These are phyloP conservation scores for Trichoderma asperellum DNA, from an alignment of 2,329 filamentous ascomycete species.

Conservation along the genomic window DNA sequence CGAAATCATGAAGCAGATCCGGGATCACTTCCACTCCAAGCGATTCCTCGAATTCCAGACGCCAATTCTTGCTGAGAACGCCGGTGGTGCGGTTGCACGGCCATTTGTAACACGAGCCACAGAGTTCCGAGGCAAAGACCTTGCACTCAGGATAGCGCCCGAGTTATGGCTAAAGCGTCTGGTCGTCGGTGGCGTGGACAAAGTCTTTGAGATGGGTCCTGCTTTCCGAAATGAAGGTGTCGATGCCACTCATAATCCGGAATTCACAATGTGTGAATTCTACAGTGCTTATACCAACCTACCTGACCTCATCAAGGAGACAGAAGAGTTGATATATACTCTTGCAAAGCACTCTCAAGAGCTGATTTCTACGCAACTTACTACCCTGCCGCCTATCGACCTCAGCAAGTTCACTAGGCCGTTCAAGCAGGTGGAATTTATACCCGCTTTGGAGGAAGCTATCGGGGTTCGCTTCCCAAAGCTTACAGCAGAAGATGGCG, in stretches of 20 bases:
- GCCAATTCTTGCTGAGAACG: conserved; percentile 79
- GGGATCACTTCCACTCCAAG: conserved; percentile 70
- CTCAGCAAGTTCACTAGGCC: conserved; percentile 54
- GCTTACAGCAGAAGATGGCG: conserved; percentile 54
- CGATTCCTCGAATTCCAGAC: conserved; percentile 89
- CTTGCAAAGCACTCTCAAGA: conserved; percentile 58
- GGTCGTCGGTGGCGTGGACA: conserved; percentile 84
- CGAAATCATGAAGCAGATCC: conserved; percentile 72
- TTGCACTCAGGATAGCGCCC: conserved; percentile 86
- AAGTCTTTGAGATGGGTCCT: conserved; percentile 90
- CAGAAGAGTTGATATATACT: conserved; percentile 69
- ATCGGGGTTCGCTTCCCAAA: conserved; percentile 70
- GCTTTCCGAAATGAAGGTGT: conserved; percentile 93
- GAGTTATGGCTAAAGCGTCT: conserved; percentile 95
- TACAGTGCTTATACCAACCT: conserved; percentile 86
- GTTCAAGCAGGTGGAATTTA: conserved; percentile 76
- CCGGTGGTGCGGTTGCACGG: conserved; percentile 84
- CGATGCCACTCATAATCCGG: conserved; percentile 91
- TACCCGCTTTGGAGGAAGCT: conserved; percentile 73
- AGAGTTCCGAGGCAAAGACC: conserved; percentile 70
- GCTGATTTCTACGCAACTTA: conserved; percentile 51
- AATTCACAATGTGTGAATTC: conserved; percentile 97
- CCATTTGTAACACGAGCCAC: conserved; percentile 82
- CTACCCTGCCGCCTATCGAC: conserved; percentile 53
- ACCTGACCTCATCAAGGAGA: conserved; percentile 72